Evolutionary conservation across 2,329 filamentous ascomycete genomes (phyloP).

Genomic region (Furcasterigmium sp.): DNA sequence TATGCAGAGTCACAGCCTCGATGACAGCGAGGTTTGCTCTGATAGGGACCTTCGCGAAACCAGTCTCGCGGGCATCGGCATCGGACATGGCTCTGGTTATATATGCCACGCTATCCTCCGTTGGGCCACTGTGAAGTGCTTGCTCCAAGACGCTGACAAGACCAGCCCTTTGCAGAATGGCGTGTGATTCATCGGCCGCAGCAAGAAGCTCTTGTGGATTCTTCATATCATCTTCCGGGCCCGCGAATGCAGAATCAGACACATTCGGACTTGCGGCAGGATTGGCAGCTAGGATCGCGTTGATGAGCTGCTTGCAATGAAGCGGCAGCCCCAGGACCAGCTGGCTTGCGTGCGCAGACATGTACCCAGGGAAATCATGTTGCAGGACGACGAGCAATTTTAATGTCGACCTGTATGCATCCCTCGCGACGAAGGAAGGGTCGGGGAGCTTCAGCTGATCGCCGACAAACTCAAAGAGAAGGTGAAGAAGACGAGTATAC

Average conservation of each 20-base stretch:
- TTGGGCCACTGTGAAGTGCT: constrained; percentile 54
- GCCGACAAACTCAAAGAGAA: constrained; percentile 68
- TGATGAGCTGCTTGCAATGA: constrained; percentile 82
- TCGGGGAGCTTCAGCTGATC: constrained; percentile 73
- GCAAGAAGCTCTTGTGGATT: constrained; percentile 65
- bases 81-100: constrained; percentile 69
- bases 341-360: constrained; percentile 79
- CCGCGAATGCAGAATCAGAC: constrained; percentile 66
- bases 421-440: constrained; percentile 65
- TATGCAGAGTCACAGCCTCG: constrained; percentile 77
- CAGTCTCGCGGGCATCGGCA: constrained; percentile 51
- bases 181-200: constrained; percentile 57
- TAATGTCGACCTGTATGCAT: constrained; percentile 77
- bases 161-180: constrained; percentile 48
- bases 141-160: constrained; percentile 56
- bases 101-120: constrained; percentile 69
- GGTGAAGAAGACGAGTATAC: constrained; percentile 69
- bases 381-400: constrained; percentile 82
- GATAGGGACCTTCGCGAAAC: constrained; percentile 62
- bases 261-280: constrained; percentile 64
- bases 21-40: constrained; percentile 66
- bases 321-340: constrained; percentile 77
- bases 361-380: constrained; percentile 91
- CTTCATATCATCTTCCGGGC: constrained; percentile 72
- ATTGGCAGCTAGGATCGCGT: constrained; percentile 79